A percentile compares a stretch with the other conserved stretches of the same genome.
Conservation (phyloP, 805 yeast genomes). For the Saturnispora silvae region DNA sequence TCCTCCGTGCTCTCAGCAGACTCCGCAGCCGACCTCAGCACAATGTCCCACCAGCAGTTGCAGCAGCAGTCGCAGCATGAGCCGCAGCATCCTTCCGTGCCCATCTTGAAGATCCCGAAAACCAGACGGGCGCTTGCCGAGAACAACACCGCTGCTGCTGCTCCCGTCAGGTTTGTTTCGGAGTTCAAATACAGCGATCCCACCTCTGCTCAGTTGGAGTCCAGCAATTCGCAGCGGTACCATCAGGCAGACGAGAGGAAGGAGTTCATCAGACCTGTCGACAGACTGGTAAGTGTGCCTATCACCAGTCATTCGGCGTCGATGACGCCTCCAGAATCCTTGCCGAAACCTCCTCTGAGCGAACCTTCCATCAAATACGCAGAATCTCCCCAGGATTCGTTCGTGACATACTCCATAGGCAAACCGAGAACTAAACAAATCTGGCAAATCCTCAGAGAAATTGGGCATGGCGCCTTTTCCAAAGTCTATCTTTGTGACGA, state of each 20-base stretch:
- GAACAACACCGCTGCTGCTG: background rate
- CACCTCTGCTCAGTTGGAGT: background rate
- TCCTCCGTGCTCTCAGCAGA: background rate
- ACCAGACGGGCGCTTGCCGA: constrained; percentile 5
- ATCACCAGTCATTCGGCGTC: constrained; percentile 13
- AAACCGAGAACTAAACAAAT: constrained; percentile 11
- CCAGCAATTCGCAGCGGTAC: no score
- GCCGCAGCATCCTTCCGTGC: background rate
- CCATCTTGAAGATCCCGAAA: constrained; percentile 3
- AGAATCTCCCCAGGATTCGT: background rate
- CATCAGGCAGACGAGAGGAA: background rate
- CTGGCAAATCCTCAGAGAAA: constrained; percentile 28
- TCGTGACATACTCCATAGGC: constrained; percentile 4
- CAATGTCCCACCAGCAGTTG: no score
- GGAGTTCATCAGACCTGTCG: constrained; percentile 20
- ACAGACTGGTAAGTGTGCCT: constrained; percentile 23
- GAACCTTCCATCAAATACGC: background rate
- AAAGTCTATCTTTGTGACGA: constrained; percentile 40
- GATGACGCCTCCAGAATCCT: background rate
- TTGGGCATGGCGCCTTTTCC: constrained; percentile 66
- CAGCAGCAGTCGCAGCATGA: background rate
- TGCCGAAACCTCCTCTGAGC: background rate
- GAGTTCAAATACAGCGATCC: constrained; percentile 12
- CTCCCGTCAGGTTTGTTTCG: constrained; percentile 10
- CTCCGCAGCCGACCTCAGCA: no score